Base-by-base conservation (phyloP, 371 early-diverging fungal species). In the Mortierella sp. region DNA sequence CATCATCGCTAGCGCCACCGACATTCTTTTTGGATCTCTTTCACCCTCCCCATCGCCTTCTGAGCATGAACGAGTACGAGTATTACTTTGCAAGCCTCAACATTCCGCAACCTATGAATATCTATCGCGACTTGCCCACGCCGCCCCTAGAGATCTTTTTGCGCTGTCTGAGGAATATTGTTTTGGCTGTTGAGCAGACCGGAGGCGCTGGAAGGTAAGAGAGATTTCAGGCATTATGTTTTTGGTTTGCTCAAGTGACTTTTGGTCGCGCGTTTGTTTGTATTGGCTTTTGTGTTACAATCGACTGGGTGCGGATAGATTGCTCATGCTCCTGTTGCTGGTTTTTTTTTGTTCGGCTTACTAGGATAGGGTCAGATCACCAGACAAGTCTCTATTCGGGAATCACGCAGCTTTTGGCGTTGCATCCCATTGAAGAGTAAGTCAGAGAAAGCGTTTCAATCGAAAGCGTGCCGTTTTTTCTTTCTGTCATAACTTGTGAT, bases 341-440 rank as follows among this genome's bases (percentile, higher is more conserved):
- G 28, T 34, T 61, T 59, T 13, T 50, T 5, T 10, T n/a, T 57
- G 55, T 69, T 59, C n/a, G 14, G 34, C 26, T 53, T 19, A 54
- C 10, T 40, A 81, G 86, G 76, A 78, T 85, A 40, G 81, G 81
- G 5, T 78, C 82, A 10, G 81, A 85, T 53, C 79, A 85, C 51
- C 80, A 82, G 24, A 72, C 75, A 48, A 83, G 78, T 51, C 73
- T 87, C 1, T 87, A 87, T 43, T 80, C 87, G 50, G 83, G 78
- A 24, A 82, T 80, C 50, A 80, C 83, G 11, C 87, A 87, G n/a
- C 76, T 87, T 5, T 37, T 87, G 37, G 74, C 78, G 26, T 28
- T 87, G 55, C 81, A 83, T 43, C 87, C 87, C 11, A 70, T 76
- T 24, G 87, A 82, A 69, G 83, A 87, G 87, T 80, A 77, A 72